Evolutionary conservation across 2,329 filamentous ascomycete species (phyloP).

Genomic region (Myotisia sp.): DNA sequence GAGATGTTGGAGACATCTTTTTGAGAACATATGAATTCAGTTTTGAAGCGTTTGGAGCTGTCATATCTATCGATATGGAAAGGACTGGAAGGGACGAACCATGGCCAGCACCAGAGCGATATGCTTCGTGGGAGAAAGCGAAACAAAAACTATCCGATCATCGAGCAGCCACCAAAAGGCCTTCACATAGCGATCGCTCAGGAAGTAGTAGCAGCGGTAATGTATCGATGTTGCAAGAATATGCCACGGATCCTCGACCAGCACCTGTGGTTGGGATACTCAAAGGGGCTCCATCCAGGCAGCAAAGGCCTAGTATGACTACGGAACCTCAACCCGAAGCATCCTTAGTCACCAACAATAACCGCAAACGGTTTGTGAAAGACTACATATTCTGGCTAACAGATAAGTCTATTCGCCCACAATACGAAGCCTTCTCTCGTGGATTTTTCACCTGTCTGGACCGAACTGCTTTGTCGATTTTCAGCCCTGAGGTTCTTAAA

Average conservation of each 20-base stretch:
- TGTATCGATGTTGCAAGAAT: slow-evolving; percentile 10
- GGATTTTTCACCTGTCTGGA: slow-evolving; percentile 69
- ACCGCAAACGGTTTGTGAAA: slow-evolving; percentile 61
- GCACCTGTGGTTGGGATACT: slow-evolving; percentile 12
- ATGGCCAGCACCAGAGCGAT: slow-evolving; percentile 19
- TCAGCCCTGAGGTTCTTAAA: slow-evolving; percentile 57
- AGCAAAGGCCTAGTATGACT: slow-evolving; percentile 17
- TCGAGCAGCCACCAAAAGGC: slow-evolving; percentile 1
- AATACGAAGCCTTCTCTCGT: slow-evolving; percentile 64
- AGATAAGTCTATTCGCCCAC: slow-evolving; percentile 58
- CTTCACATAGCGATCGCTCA: not conserved
- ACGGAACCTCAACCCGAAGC: slow-evolving; percentile 37
- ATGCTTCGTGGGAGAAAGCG: slow-evolving; percentile 9
- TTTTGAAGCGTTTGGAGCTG: slow-evolving; percentile 42
- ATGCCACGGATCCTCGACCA: slow-evolving; percentile 5
- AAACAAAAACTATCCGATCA: slow-evolving; percentile 6
- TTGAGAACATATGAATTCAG: slow-evolving; percentile 78
- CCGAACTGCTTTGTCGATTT: slow-evolving; percentile 54
- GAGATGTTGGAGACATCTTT: slow-evolving; percentile 68
- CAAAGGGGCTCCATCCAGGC: slow-evolving; percentile 17
- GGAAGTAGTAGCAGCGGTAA: not conserved
- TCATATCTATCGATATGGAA: slow-evolving; percentile 43
- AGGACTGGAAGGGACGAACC: slow-evolving; percentile 24
- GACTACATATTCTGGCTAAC: slow-evolving; percentile 80
- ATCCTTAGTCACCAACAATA: slow-evolving; percentile 63